phyloP scores from a whole-genome alignment of 1,284 basidiomycete species.

The Irpex sp. region DNA sequence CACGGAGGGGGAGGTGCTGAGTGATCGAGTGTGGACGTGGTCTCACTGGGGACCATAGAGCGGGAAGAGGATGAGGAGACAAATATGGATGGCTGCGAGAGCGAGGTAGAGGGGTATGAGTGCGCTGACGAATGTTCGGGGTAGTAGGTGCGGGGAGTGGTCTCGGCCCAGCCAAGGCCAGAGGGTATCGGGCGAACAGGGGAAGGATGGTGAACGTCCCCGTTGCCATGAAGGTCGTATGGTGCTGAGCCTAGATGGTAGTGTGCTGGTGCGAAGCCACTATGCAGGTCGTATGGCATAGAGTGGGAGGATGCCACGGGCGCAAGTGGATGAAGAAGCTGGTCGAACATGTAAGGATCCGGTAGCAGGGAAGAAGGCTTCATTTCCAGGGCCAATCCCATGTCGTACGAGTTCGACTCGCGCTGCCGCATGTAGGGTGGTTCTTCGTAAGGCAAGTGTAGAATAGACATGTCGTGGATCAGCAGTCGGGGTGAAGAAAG shows the following conservation, averaged over 20 bases:
- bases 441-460: conserved; percentile 13
- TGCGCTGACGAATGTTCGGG: background rate
- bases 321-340: conserved; percentile 1
- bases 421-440: conserved; percentile 3
- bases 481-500: background rate
- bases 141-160: background rate
- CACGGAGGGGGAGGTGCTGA: conserved; percentile 19
- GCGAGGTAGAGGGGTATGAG: background rate
- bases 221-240: background rate
- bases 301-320: background rate
- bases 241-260: conserved; percentile 1
- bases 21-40: background rate
- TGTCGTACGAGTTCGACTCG: conserved; percentile 8
- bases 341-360: conserved; percentile 3
- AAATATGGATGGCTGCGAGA: conserved; percentile 4
- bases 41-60: background rate
- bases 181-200: background rate
- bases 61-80: background rate
- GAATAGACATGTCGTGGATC: conserved; percentile 10
- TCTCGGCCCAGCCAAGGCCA: background rate
- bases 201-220: background rate
- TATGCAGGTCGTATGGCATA: background rate
- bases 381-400: conserved; percentile 8
- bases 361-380: conserved; percentile 1
- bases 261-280: background rate